Evolutionary conservation across 164 flowering plant genomes (phyloP).

Genomic region (Platanus orientalis): DNA sequence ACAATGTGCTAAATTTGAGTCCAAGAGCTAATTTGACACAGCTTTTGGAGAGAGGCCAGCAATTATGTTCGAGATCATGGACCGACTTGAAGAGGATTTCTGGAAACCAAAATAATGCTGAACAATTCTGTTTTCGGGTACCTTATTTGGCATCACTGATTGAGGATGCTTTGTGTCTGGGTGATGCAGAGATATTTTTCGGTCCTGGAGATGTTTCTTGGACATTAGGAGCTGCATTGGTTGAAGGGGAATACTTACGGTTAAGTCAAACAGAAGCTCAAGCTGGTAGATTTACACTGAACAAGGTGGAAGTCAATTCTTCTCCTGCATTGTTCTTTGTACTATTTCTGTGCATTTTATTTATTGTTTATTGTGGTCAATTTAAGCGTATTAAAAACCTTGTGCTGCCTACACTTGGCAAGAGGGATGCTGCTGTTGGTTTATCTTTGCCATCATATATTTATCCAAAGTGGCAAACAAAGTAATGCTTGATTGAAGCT

Average conservation of each 20-base stretch:
- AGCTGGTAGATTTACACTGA: conserved; percentile 11
- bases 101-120: conserved; percentile 21
- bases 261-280: conserved; percentile 9
- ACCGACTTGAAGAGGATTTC: conserved; percentile 21
- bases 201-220: conserved; percentile 65
- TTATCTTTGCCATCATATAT: conserved; percentile 40
- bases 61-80: conserved; percentile 48
- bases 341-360: conserved; percentile 29
- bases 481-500: conserved; percentile 1
- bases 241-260: conserved; percentile 44
- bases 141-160: conserved; percentile 59
- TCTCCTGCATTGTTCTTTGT: conserved; percentile 33
- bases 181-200: conserved; percentile 43
- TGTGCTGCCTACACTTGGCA: conserved; percentile 34
- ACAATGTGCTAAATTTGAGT: conserved; percentile 41
- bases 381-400: conserved; percentile 23
- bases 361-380: conserved; percentile 38
- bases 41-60: conserved; percentile 47
- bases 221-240: conserved; percentile 66
- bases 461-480: conserved; percentile 15
- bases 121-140: conserved; percentile 46
- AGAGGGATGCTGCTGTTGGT: conserved; percentile 26
- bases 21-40: conserved; percentile 39
- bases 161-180: conserved; percentile 48
- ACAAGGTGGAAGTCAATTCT: conserved; percentile 18